A percentile compares a stretch with the other conserved stretches of the same genome.
phyloP scores from a whole-genome alignment of 2,329 filamentous ascomycete species.

The Hymenotorrendiella dingleyae region DNA sequence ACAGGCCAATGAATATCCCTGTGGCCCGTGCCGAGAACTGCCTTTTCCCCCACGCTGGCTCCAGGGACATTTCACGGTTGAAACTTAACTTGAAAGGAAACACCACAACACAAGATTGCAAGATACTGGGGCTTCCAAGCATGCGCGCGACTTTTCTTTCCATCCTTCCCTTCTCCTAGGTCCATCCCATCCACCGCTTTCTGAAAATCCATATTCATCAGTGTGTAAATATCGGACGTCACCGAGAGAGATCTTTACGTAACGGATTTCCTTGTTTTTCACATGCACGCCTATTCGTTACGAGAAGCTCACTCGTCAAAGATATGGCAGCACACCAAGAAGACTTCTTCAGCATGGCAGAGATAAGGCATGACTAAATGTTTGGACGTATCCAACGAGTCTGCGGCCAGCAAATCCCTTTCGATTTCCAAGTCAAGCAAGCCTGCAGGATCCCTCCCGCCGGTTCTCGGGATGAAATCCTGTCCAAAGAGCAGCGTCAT shows the following conservation, averaged over 20 bases:
- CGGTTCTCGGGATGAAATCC: not conserved
- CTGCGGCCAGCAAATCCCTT: not conserved
- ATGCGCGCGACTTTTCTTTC: not conserved
- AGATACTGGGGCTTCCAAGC: no score
- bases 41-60: no score
- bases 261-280: not conserved
- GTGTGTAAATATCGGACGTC: conserved; percentile 4
- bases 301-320: conserved; percentile 9
- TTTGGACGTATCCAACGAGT: not conserved
- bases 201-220: not conserved
- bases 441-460: conserved; percentile 1
- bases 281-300: conserved; percentile 1
- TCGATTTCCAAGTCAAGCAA: conserved; percentile 7
- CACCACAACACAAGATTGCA: no score
- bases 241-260: not conserved
- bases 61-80: no score
- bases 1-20: no score
- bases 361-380: conserved; percentile 2
- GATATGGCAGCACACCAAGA: conserved; percentile 1
- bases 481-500: conserved; percentile 1
- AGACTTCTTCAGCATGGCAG: not conserved
- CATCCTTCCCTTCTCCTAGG: not conserved
- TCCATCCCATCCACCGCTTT: not conserved
- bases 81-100: no score
- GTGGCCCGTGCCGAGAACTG: no score